phyloP scores from a whole-genome alignment of 805 yeast genomes.

The Candida namnaoensis region DNA sequence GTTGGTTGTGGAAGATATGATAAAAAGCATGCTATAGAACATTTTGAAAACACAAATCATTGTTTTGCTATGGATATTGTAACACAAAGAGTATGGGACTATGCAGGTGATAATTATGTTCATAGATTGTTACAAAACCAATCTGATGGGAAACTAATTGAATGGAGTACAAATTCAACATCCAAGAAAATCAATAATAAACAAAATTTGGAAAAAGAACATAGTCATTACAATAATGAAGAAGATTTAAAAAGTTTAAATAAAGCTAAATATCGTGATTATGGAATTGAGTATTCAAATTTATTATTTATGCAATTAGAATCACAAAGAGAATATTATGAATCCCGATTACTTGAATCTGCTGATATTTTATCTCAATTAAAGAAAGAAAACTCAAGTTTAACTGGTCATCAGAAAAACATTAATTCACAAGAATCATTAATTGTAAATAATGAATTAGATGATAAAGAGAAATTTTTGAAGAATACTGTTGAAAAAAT shows the following conservation, averaged over 20 bases:
- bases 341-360: constrained; percentile 33
- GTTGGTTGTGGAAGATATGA: constrained; percentile 91
- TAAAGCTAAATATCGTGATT: constrained; percentile 40
- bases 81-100: constrained; percentile 91
- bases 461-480: not conserved
- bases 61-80: constrained; percentile 85
- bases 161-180: constrained; percentile 25
- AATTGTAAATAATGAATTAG: too few relatives aligned
- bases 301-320: constrained; percentile 73
- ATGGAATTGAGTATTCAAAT: constrained; percentile 76
- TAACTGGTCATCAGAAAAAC: too few relatives aligned
- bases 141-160: constrained; percentile 85
- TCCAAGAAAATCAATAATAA: too few relatives aligned
- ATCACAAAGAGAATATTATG: constrained; percentile 80
- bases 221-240: not conserved
- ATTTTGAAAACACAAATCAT: constrained; percentile 69
- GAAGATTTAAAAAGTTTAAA: not conserved
- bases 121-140: constrained; percentile 81
- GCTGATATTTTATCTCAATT: constrained; percentile 21
- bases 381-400: constrained; percentile 9
- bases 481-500: constrained; percentile 9
- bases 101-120: constrained; percentile 84
- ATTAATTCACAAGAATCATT: not conserved
- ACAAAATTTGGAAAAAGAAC: not conserved
- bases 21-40: constrained; percentile 77